Conservation (phyloP, 345 rosid genomes). For the Streptanthus diversifolius region DNA sequence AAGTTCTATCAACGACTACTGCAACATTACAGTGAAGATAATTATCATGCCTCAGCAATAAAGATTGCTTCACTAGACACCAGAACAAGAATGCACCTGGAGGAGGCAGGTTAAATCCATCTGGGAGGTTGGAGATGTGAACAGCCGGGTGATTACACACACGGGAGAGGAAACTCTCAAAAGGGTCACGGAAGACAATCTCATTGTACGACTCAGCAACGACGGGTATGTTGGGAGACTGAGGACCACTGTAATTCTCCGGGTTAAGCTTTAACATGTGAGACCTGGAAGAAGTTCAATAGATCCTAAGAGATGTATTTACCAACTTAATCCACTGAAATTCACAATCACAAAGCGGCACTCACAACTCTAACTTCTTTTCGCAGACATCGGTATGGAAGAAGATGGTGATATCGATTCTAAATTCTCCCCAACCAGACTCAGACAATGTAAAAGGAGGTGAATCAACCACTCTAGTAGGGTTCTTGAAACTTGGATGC, state of each 20-base stretch:
- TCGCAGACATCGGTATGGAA: constrained; percentile 66
- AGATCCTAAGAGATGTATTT: not conserved
- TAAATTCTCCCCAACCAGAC: constrained; percentile 93
- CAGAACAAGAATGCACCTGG: constrained; percentile 39
- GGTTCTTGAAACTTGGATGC: constrained; percentile 79
- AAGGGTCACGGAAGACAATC: constrained; percentile 74
- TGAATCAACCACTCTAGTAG: constrained; percentile 59
- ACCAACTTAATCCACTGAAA: not conserved
- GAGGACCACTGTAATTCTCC: constrained; percentile 56
- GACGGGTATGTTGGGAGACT: constrained; percentile 73
- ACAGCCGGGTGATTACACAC: constrained; percentile 70
- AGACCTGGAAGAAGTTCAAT: constrained; percentile 41
- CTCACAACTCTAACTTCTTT: constrained; percentile 71
- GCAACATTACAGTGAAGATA: constrained; percentile 28
- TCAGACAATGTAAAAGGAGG: constrained; percentile 80
- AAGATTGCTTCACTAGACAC: not conserved
- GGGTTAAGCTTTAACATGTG: constrained; percentile 72
- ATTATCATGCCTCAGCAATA: constrained; percentile 5
- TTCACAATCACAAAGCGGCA: constrained; percentile 3
- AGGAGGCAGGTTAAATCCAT: constrained; percentile 45
- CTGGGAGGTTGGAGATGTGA: constrained; percentile 53
- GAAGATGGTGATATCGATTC: constrained; percentile 60
- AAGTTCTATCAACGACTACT: constrained; percentile 21
- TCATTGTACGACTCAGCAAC: constrained; percentile 80
- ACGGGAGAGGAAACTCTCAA: constrained; percentile 62